Evolutionary conservation across 2,329 filamentous ascomycete genomes (phyloP).

Genomic region (Rutstroemia sp.): DNA sequence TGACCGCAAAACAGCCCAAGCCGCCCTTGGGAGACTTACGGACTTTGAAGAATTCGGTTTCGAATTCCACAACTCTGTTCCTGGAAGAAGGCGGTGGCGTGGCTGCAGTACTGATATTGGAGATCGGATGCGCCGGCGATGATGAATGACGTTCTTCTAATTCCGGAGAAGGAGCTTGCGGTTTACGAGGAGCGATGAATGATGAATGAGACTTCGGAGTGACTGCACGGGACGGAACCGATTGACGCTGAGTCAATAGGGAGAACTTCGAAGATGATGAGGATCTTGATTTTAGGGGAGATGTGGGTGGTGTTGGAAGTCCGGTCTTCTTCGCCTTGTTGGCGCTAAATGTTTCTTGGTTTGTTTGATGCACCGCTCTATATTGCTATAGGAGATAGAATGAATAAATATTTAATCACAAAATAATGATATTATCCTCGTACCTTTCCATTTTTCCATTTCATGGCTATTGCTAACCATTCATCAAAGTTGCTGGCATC

Average conservation of each 20-base stretch:
- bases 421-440: background rate
- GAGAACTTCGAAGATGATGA: background rate
- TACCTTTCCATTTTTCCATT: conserved; percentile 7
- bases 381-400: background rate
- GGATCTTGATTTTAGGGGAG: background rate
- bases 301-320: background rate
- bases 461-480: conserved; percentile 12
- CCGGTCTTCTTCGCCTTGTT: too few species aligned
- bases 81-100: background rate
- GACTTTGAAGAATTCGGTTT: conserved; percentile 25
- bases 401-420: background rate
- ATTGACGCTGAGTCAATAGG: background rate
- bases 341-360: too few species aligned
- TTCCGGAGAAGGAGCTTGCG: background rate
- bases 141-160: background rate
- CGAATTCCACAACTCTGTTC: conserved; percentile 11
- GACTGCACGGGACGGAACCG: background rate
- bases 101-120: background rate
- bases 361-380: background rate
- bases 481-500: conserved; percentile 4
- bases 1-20: conserved; percentile 25
- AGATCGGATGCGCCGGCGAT: background rate
- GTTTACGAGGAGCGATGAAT: background rate
- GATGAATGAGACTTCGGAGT: too few species aligned
- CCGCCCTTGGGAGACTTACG: conserved; percentile 22